Percentiles rank a stretch among this genome's conserved stretches.
Conservation (phyloP, 2,329 filamentous ascomycete genomes). For the Xylaria multiplex region DNA sequence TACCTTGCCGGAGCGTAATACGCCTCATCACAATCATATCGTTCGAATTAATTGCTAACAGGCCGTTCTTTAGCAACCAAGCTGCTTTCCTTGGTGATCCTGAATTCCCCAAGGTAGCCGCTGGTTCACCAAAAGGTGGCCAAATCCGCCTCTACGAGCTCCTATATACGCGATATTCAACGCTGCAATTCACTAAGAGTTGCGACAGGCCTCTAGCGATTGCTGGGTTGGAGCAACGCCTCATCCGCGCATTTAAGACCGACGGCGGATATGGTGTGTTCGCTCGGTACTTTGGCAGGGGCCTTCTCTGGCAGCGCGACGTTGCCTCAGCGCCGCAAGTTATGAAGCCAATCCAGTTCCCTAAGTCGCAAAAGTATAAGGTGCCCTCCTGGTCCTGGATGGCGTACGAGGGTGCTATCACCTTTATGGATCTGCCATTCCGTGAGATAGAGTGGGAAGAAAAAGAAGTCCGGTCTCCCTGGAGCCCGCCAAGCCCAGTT, state of each 20-base stretch:
- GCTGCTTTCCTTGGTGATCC: conserved; percentile 47
- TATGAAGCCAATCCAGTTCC: conserved; percentile 29
- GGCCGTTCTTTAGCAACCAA: conserved; percentile 32
- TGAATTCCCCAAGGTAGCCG: conserved; percentile 39
- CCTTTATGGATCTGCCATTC: conserved; percentile 33
- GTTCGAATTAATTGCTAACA: neutral
- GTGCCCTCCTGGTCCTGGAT: conserved; percentile 38
- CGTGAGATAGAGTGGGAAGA: conserved; percentile 30
- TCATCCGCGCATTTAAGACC: conserved; percentile 28
- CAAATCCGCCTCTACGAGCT: conserved; percentile 34
- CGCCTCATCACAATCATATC: neutral
- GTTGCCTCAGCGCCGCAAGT: neutral
- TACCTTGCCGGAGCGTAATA: neutral
- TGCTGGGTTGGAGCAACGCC: conserved; percentile 34
- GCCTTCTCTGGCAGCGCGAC: conserved; percentile 33
- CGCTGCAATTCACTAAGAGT: conserved; percentile 21
- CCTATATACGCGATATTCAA: conserved; percentile 34
- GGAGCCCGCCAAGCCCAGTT: neutral
- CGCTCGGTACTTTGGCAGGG: conserved; percentile 24
- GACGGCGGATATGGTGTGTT: conserved; percentile 37
- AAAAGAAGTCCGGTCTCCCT: conserved; percentile 25
- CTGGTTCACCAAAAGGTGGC: conserved; percentile 27
- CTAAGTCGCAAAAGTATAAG: conserved; percentile 13
- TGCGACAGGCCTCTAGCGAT: conserved; percentile 36
- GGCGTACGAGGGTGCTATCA: conserved; percentile 36